A percentile compares a stretch with the other conserved stretches of the same genome.
phyloP scores from a whole-genome alignment of 2,329 filamentous ascomycete species.

The Aspergillus ochraceoroseus region DNA sequence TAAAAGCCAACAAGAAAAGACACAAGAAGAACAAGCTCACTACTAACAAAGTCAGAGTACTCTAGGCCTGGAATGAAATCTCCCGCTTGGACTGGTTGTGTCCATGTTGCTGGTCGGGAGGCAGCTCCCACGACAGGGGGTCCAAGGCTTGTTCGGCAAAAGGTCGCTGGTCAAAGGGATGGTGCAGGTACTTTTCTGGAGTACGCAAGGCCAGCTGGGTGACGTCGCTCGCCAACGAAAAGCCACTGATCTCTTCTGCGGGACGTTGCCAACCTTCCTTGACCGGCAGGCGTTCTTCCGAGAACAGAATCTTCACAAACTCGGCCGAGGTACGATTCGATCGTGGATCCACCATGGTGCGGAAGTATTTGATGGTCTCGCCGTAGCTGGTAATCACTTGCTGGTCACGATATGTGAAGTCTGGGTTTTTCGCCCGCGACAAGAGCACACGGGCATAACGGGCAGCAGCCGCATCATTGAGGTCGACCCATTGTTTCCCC shows the following conservation, averaged over 20 bases:
- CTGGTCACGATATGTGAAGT: constrained; percentile 4
- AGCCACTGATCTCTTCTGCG: constrained; percentile 1
- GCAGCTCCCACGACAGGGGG: constrained; percentile 4
- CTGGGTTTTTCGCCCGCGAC: constrained; percentile 2
- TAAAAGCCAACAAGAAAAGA: too few relatives aligned
- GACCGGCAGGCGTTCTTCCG: constrained; percentile 7
- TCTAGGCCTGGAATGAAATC: too few relatives aligned
- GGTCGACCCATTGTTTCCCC: constrained; percentile 8
- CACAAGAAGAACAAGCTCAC: too few relatives aligned
- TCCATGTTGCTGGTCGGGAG: too few relatives aligned
- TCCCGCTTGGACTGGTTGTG: too few relatives aligned
- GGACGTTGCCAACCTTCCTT: constrained; percentile 5
- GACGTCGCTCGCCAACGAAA: constrained; percentile 4
- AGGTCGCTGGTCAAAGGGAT: constrained; percentile 1
- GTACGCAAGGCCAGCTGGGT: constrained; percentile 1
- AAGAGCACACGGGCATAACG: constrained; percentile 3
- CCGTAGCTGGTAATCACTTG: constrained; percentile 3
- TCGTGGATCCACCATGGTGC: constrained; percentile 6
- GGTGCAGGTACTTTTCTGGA: background rate
- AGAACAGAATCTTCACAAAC: constrained; percentile 5
- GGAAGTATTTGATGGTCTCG: constrained; percentile 8
- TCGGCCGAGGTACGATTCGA: constrained; percentile 2
- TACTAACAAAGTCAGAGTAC: too few relatives aligned
- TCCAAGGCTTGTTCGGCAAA: constrained; percentile 5
- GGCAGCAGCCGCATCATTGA: constrained; percentile 6